Evolutionary conservation across 306 rosid species (phyloP).

Genomic region (Trifolium subterraneum): DNA sequence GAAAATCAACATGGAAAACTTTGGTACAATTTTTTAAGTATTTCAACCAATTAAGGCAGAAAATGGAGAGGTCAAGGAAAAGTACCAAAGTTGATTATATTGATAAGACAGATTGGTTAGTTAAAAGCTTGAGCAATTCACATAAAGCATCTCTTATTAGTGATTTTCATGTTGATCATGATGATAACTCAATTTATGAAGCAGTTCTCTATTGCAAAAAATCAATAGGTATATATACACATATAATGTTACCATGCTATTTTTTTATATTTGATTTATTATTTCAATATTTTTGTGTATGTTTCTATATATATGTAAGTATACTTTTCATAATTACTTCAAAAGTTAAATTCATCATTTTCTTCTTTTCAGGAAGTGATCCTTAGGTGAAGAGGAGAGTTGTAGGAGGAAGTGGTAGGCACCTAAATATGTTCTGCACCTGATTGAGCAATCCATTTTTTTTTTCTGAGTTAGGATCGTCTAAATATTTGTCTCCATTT

Average conservation of each 20-base stretch:
- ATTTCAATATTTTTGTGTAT: not conserved
- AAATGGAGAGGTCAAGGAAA: constrained; percentile 45
- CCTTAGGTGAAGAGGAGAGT: constrained; percentile 21
- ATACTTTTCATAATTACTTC: not conserved
- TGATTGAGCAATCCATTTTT: constrained; percentile 37
- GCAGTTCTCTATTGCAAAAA: constrained; percentile 77
- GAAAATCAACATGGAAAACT: constrained; percentile 42
- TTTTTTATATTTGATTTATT: not conserved
- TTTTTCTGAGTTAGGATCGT: too few species aligned
- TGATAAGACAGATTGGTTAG: constrained; percentile 44
- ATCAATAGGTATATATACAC: constrained; percentile 55
- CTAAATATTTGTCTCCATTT: too few species aligned
- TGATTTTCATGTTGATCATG: constrained; percentile 52
- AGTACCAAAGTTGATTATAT: constrained; percentile 50
- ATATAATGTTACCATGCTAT: not conserved
- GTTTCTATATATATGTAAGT: not conserved
- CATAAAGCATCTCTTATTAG: constrained; percentile 46
- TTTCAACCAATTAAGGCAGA: constrained; percentile 39
- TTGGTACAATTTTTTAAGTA: constrained; percentile 40
- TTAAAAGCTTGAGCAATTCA: constrained; percentile 40
- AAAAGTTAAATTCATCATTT: constrained; percentile 13
- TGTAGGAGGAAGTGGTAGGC: constrained; percentile 28
- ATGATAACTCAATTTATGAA: constrained; percentile 58
- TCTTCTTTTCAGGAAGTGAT: constrained; percentile 49
- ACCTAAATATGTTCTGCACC: constrained; percentile 31